Evolutionary conservation across 805 yeast species (phyloP), one percentile per base, ranked within the genome.

Genomic region (Kodamaea kaohsiungensis): DNA sequence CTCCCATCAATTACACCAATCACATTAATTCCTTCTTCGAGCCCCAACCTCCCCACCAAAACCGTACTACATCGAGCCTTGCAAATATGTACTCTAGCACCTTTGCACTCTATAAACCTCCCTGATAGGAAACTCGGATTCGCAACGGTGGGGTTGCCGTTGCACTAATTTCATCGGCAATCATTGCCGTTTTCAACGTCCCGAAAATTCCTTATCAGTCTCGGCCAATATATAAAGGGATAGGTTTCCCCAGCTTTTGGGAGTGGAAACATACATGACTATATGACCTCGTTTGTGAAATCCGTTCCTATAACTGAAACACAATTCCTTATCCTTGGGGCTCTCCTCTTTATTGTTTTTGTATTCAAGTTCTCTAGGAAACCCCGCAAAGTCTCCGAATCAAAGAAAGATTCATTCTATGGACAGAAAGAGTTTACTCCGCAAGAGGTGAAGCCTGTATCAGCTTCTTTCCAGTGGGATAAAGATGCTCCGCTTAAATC

Each of bases 381-480:
- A 38, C 19, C n/a, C 10, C 45, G 18, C 25, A 16, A 27, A 12
- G 35, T 30, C 35, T 12, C 35, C 35, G n/a, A 18, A 4, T 19
- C 10, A 19, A 37, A 33, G 27, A 54, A 48, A 46, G 19, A 40
- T 25, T 37, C 39, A 38, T 19, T 51, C 12, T 38, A 42, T n/a
- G 45, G n/a, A 7, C 12, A 22, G n/a, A 46, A 46, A 40, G 49
- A 43, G 40, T 52, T 35, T 15, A 5, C 15, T 6, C 47, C 51
- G 9, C 48, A 43, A 6, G 42, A 15, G 3, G 38, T 49, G 7
- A 35, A 43, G n/a, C 59, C 73, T 1, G 67, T 70, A 0, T 54
- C 47, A 1, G 25, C 54, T 3, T 57, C 54, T 33, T 71, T 71
- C 53, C 52, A 58, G 13, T 71, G 75, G 75, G 62, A 69, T 22